Base-by-base conservation (phyloP, 257 asterid genomes). In the Rehmannia glutinosa region DNA sequence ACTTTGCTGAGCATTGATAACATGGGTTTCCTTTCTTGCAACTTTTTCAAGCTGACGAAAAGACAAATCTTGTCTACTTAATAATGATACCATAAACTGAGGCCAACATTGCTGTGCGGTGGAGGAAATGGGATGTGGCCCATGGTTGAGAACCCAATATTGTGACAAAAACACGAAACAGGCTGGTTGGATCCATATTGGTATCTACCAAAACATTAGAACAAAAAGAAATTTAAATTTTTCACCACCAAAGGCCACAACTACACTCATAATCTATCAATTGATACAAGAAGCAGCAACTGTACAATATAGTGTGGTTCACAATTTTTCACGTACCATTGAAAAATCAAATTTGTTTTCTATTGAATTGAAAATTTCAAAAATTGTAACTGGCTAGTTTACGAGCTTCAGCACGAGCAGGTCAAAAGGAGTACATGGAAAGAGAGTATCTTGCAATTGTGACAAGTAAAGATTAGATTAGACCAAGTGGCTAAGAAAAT, bases 351-450 rank as follows among this genome's bases (percentile, higher is more conserved):
- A 8, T 35, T 61, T 30, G n/a, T 49, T 60, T 17, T 13, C 15
- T 33, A 64, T 54, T 54, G 19, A 68, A 33, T 51, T 33, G 23
- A 43, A 21, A 52, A 21, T 10, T 30, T 17, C 35, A 63, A 67
- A 25, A 54, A 49, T 52, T 15, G 30, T 9, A 35, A n/a, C 20
- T 62, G 35, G 8, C 13, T 36, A 39, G 5, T 15, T 55, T 9
- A 62, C 32, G 73, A 50, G 45, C 70, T 64, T 64, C 72, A 60
- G 70, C 47, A 45, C 70, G 62, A 43, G 19, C 60, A 52, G 43
- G 49, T n/a, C 21, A 23, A 70, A 45, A 15, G 43, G 12, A 68
- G 32, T 49, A n/a, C 28, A 7, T 41, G 53, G 27, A 12, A 32
- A 49, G 63, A 50, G 45, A 56, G n/a, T n/a, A n/a, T n/a, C 50